Evolutionary conservation across 1,139 yeast species (phyloP), one percentile per base, ranked within the genome.

Genomic region (Geotrichum fermentans): DNA sequence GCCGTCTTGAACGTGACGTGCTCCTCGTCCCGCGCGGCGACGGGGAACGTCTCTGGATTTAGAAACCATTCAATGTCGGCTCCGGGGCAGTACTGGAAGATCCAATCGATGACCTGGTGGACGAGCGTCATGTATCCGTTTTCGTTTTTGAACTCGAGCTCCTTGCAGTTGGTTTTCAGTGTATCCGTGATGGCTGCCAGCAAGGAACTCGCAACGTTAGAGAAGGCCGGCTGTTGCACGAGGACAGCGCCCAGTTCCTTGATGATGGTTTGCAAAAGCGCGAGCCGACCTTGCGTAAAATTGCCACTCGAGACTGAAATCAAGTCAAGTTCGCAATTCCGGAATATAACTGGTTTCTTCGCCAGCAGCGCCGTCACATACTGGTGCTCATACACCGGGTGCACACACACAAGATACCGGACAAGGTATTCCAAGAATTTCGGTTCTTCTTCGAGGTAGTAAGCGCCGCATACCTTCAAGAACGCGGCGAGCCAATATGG

Each of bases 51-150:
- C 1, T 43, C 17, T 10, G 51, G 35, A 26, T 47, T 42, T 40
- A 43, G 33, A 22, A 47, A 47, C 51, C 47, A 42, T 11, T 33
- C 44, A 4, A 43, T 39, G 26, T 47, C 38, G 28, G 28, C 14
- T 17, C 21, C 40, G 2, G 30, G 26, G 36, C 43, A 38, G 18
- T 38, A 34, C 20, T 36, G 40, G 17, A 43, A 43, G 4, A 47
- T 42, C 29, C 30, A 33, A 21, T 47, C 47, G 8, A 47, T 34
- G 4, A 43, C 40, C 21, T 47, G 43, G 6, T 39, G 38, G 26
- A 43, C 47, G 13, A 47, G 29, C 4, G 16, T 35, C 45, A 43
- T 43, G 28, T 47, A 47, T 8, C 50, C 46, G 22, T 43, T 47
- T 6, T 28, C 38, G 21, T 42, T 43, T 38, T 30, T 13, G 28